Conservation (phyloP, 192 early-diverging fungal species). For the Backusella luteola region DNA sequence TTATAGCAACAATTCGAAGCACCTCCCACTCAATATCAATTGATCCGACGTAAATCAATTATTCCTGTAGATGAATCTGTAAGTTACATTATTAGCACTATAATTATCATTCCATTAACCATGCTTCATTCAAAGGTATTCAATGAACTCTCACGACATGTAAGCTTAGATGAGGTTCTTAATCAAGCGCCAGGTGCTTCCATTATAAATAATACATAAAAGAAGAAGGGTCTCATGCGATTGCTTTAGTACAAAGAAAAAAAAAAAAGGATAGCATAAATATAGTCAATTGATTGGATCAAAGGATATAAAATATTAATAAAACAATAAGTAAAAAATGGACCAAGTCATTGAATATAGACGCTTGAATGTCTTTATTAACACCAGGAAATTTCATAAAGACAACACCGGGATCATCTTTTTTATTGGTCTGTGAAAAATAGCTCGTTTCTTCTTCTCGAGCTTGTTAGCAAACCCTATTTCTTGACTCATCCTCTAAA, state of each 20-base stretch:
- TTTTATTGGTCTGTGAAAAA: too few relatives aligned
- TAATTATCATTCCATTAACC: slow-evolving; percentile 7
- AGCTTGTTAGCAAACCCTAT: too few relatives aligned
- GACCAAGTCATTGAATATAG: too few relatives aligned
- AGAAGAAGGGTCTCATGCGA: not conserved
- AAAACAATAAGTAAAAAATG: not conserved
- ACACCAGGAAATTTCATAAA: too few relatives aligned
- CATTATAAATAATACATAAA: slow-evolving; percentile 8
- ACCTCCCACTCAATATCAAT: slow-evolving; percentile 39
- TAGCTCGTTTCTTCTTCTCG: too few relatives aligned
- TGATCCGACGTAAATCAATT: slow-evolving; percentile 61
- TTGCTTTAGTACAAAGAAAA: not conserved
- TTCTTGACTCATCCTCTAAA: too few relatives aligned
- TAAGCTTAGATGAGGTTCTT: slow-evolving; percentile 55
- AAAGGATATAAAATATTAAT: not conserved
- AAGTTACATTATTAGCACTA: not conserved
- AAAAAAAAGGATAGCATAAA: not conserved
- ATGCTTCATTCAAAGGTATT: slow-evolving; percentile 53
- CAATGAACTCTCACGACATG: slow-evolving; percentile 55
- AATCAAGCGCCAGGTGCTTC: slow-evolving; percentile 23
- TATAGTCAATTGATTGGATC: not conserved
- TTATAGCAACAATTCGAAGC: slow-evolving; percentile 49
- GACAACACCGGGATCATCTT: too few relatives aligned
- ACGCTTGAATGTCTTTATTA: too few relatives aligned
- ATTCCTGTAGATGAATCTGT: slow-evolving; percentile 64